Conservation (phyloP, 108 stramenopile species). For the Mediolabrus comicus region DNA sequence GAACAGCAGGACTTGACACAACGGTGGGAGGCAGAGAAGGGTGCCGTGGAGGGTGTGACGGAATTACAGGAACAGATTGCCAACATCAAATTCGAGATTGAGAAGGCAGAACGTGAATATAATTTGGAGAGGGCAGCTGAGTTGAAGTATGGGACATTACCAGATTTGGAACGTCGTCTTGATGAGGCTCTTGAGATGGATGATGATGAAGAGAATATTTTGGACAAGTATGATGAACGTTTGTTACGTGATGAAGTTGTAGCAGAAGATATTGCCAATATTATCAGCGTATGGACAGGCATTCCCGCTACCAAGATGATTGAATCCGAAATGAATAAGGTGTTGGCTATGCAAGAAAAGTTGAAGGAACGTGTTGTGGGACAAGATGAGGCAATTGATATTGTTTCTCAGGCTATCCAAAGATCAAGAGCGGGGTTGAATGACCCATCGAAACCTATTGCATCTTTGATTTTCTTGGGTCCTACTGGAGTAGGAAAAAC, state of each 20-base stretch:
- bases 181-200: conserved; percentile 21
- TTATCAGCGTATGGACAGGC: conserved; percentile 93
- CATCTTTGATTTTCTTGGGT: conserved; percentile 90
- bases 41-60: conserved; percentile 74
- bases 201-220: conserved; percentile 73
- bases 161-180: conserved; percentile 64
- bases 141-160: conserved; percentile 89
- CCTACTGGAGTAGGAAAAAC: conserved; percentile 95
- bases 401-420: conserved; percentile 90
- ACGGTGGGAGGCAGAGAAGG: conserved; percentile 65
- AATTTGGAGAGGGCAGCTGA: conserved; percentile 94
- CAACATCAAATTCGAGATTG: conserved; percentile 81
- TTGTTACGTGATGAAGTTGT: background rate
- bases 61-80: conserved; percentile 86
- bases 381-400: conserved; percentile 91
- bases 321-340: conserved; percentile 89
- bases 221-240: conserved; percentile 76
- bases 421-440: conserved; percentile 92
- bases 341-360: conserved; percentile 87
- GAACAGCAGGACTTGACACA: conserved; percentile 44
- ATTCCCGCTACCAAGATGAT: conserved; percentile 90
- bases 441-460: conserved; percentile 88
- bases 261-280: conserved; percentile 86
- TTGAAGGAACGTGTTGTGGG: conserved; percentile 90
- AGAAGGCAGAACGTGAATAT: conserved; percentile 91